Evolutionary conservation across 73 alveolate genomes (phyloP).

Genomic region (Paramecium primaurelia): DNA sequence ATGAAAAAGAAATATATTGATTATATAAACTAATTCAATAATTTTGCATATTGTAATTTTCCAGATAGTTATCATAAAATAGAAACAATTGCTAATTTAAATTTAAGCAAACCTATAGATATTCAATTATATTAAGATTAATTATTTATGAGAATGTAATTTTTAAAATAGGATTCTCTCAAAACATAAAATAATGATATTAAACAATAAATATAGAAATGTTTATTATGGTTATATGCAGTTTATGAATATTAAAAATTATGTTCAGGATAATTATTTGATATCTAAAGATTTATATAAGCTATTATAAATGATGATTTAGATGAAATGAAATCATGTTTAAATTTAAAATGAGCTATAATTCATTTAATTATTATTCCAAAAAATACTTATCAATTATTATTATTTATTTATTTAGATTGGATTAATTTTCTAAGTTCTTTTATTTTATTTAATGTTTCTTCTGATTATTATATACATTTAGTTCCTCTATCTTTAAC

Average conservation of each 20-base stretch:
- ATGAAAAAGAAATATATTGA: not conserved
- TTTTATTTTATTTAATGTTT: not conserved
- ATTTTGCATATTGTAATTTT: not conserved
- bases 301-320: not conserved
- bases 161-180: not conserved
- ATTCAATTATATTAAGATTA: not conserved
- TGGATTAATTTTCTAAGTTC: not conserved
- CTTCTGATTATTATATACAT: not conserved
- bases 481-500: constrained; percentile 8
- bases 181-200: not conserved
- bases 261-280: not conserved
- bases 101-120: not conserved
- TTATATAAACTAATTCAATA: not conserved
- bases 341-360: not conserved
- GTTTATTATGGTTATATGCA: not conserved
- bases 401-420: not conserved
- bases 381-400: not conserved
- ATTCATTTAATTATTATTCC: not conserved
- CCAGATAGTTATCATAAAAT: not conserved
- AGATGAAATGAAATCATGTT: not conserved
- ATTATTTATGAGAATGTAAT: not conserved
- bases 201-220: not conserved
- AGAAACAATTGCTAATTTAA: not conserved
- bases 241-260: not conserved
- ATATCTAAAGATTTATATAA: not conserved